phyloP scores from a whole-genome alignment of 2,329 filamentous ascomycete genomes.

The Fusarium sp. region DNA sequence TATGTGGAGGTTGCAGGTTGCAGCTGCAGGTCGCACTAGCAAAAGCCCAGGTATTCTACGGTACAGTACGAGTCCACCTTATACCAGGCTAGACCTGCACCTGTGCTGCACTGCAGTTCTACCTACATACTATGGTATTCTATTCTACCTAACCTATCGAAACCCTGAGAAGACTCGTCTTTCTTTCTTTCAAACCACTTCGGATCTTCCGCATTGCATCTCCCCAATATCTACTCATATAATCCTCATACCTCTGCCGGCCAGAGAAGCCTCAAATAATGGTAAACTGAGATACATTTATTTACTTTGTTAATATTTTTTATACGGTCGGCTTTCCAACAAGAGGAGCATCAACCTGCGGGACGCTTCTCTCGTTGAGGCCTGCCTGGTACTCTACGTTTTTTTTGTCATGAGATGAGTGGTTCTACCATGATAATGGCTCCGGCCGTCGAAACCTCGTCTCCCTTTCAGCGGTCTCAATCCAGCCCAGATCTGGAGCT shows the following conservation, averaged over 20 bases:
- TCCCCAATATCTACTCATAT: conserved; percentile 13
- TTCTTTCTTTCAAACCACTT: conserved; percentile 35
- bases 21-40: conserved; percentile 34
- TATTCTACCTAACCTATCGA: conserved; percentile 17
- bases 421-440: conserved; percentile 56
- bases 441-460: conserved; percentile 52
- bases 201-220: conserved; percentile 22
- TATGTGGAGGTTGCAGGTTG: conserved; percentile 43
- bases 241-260: conserved; percentile 44
- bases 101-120: conserved; percentile 8
- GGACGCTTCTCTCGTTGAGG: conserved; percentile 40
- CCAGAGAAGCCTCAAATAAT: conserved; percentile 48
- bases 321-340: conserved; percentile 41
- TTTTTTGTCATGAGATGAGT: conserved; percentile 53
- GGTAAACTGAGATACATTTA: conserved; percentile 43
- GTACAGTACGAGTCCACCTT: conserved; percentile 30
- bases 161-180: conserved; percentile 36
- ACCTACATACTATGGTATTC: conserved; percentile 8
- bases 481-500: conserved; percentile 50
- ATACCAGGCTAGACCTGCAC: conserved; percentile 16
- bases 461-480: conserved; percentile 52
- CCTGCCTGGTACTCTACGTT: conserved; percentile 22
- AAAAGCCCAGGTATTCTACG: conserved; percentile 38
- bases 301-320: conserved; percentile 39
- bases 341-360: conserved; percentile 35